Base-by-base conservation (phyloP, 78 protist genomes). In the Bodo saltans region DNA sequence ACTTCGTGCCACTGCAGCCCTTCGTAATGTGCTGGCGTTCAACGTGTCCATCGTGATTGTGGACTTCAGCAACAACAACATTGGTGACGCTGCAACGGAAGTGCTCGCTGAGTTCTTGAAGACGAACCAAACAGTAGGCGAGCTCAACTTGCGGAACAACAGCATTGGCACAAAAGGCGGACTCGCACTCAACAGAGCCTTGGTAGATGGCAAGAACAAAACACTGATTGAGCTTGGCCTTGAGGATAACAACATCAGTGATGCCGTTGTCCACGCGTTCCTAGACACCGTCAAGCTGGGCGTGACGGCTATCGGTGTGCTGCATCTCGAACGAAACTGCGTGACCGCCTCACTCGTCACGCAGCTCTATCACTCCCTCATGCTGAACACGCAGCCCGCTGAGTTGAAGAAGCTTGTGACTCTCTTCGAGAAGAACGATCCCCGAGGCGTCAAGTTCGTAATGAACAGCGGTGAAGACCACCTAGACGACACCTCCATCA, bases 291-390 rank as follows among this genome's bases (percentile, higher is more conserved):
- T 47, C 60, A 8, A 17, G 60, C n/a, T 17, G n/a, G 60, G 60
- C n/a, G 60, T 47, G 60, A 23, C 17, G 69, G n/a, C 69, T 17
- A 67, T 76, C 39, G 12, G 53, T 47, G 8, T 25, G 34, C 3
- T 76, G 30, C 30, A 12, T 26, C 69, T 76, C 34, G 67, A 47
- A 3, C 69, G 69, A 27, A 76, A 76, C 69, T 30, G 34, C 69
- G 28, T 76, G 35, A 32, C 39, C 12, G 53, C 12, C 41, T 8
- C 41, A 4, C 42, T 30, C 12, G 32, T 37, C 34, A 28, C 1
- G 69, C 42, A 39, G 69, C 69, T 76, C 69, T 67, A 76, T 29
- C 35, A 76, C 53, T 47, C 81, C 34, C 11, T 76, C 81, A 39
- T 39, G 53, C 12, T 76, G 34, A 76, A 76, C 69, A 39, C 12